Percentiles rank a stretch among this genome's conserved stretches.
These are phyloP conservation scores for Diversispora eburnea DNA, from an alignment of 192 early-diverging fungal genomes.

Conservation along the genomic window DNA sequence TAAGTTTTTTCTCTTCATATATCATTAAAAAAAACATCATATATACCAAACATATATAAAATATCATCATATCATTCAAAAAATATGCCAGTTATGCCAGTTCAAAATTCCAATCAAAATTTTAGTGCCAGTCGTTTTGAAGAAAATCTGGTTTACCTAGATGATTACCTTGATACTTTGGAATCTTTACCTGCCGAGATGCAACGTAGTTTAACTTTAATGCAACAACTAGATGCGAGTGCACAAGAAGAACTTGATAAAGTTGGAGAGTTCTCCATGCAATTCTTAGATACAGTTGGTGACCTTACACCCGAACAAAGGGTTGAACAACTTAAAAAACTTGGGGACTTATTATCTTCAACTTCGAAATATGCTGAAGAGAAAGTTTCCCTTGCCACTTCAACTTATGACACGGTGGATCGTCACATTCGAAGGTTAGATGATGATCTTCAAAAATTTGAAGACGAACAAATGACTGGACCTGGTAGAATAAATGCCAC, in stretches of 20 bases:
- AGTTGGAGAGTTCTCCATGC: constrained; percentile 61
- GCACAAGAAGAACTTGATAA: constrained; percentile 74
- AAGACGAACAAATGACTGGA: constrained; percentile 83
- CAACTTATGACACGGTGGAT: constrained; percentile 92
- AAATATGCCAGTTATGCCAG: too few relatives aligned
- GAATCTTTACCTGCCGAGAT: constrained; percentile 76
- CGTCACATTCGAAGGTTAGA: constrained; percentile 85
- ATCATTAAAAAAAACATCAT: too few relatives aligned
- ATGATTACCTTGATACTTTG: constrained; percentile 92
- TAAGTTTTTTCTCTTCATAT: too few relatives aligned
- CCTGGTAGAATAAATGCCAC: constrained; percentile 40
- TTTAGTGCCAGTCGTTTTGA: constrained; percentile 1
- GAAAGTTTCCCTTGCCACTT: constrained; percentile 87
- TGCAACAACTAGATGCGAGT: constrained; percentile 86
- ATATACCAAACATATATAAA: too few relatives aligned
- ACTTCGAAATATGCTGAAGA: constrained; percentile 87
- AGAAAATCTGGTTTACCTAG: constrained; percentile 61
- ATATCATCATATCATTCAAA: too few relatives aligned
- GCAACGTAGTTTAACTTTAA: constrained; percentile 85
- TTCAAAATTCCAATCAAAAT: too few relatives aligned
- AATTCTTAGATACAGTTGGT: constrained; percentile 67
- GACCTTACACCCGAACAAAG: constrained; percentile 52
- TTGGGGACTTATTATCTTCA: constrained; percentile 62
- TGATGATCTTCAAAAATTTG: constrained; percentile 87
- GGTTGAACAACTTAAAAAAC: constrained; percentile 48